Evolutionary conservation across 306 rosid species (phyloP).

Genomic region (Sicyos edulis): DNA sequence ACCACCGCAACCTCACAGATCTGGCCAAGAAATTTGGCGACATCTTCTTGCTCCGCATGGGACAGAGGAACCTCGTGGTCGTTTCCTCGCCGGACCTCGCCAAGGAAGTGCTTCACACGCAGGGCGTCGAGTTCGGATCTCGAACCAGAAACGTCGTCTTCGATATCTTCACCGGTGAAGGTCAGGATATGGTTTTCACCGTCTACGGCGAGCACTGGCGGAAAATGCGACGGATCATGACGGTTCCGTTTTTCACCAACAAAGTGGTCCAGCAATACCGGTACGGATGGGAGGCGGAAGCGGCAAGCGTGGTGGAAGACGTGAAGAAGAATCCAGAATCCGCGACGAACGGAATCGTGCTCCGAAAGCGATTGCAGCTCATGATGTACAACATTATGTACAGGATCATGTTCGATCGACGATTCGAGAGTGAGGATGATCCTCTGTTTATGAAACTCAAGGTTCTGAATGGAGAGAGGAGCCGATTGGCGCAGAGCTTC

Average conservation of each 20-base stretch:
- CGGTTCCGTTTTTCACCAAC: conserved; percentile 85
- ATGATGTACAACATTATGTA: conserved; percentile 95
- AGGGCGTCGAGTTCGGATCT: conserved; percentile 86
- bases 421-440: conserved; percentile 74
- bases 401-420: conserved; percentile 70
- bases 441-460: conserved; percentile 49
- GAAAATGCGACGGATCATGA: conserved; percentile 88
- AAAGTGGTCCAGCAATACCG: conserved; percentile 87
- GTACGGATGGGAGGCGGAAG: conserved; percentile 72
- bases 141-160: conserved; percentile 82
- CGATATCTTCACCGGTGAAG: conserved; percentile 82
- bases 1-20: conserved; percentile 81
- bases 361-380: conserved; percentile 56
- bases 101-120: conserved; percentile 80
- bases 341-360: conserved; percentile 43
- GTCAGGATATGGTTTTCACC: conserved; percentile 91
- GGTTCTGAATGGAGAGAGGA: conserved; percentile 70
- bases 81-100: conserved; percentile 81
- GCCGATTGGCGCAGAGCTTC: conserved; percentile 84
- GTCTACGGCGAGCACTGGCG: conserved; percentile 95
- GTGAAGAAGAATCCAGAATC: conserved; percentile 45
- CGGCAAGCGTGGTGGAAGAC: conserved; percentile 61
- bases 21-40: conserved; percentile 71
- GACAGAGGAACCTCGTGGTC: conserved; percentile 70
- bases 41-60: conserved; percentile 81